phyloP scores from a whole-genome alignment of 345 rosid genomes.

The Stellera chamaejasme region DNA sequence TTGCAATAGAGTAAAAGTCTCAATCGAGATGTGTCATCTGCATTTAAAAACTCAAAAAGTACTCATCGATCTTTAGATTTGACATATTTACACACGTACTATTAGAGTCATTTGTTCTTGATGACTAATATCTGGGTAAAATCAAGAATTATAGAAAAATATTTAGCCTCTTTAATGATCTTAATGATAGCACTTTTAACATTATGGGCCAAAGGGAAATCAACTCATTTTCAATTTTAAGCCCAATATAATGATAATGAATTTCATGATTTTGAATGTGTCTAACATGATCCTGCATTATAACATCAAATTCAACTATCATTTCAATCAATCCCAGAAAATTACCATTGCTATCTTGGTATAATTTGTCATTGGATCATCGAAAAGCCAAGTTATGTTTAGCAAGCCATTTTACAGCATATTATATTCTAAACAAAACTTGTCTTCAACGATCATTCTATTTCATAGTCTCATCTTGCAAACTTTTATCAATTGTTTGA shows the following conservation, averaged over 20 bases:
- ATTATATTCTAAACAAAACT: neutral
- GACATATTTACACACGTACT: too few relatives aligned
- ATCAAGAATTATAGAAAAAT: constrained; percentile 1
- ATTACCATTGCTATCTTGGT: constrained; percentile 2
- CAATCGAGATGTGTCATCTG: too few relatives aligned
- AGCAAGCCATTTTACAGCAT: neutral
- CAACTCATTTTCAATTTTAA: constrained; percentile 3
- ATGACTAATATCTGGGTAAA: neutral
- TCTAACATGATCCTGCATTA: constrained; percentile 3
- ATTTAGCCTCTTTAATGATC: too few relatives aligned
- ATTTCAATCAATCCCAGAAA: neutral
- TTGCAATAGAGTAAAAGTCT: too few relatives aligned
- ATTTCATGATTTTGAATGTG: neutral
- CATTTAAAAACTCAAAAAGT: too few relatives aligned
- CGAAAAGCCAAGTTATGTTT: neutral
- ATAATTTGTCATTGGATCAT: neutral
- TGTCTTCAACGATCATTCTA: neutral
- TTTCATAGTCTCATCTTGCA: neutral
- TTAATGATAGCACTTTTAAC: too few relatives aligned
- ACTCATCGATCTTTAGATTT: neutral
- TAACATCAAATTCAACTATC: too few relatives aligned
- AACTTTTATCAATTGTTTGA: too few relatives aligned
- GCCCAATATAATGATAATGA: constrained; percentile 4
- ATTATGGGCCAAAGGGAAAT: constrained; percentile 3
- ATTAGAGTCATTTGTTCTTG: too few relatives aligned